Evolutionary conservation across 75 land plant genomes (phyloP).

Genomic region (Isoetes taiwanensis): DNA sequence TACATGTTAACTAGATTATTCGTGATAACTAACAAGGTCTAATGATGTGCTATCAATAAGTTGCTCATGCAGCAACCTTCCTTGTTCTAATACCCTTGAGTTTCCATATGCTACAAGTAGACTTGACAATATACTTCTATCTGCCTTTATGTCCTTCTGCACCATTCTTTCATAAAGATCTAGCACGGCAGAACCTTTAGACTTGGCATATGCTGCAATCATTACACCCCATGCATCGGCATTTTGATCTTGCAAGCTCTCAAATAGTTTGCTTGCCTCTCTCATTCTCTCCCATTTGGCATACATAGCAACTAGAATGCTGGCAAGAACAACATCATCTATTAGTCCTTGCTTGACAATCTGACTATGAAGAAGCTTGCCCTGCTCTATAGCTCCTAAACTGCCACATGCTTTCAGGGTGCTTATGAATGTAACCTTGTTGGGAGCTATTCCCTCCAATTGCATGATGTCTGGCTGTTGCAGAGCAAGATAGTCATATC

Average conservation of each 20-base stretch:
- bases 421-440: slow-evolving; percentile 27
- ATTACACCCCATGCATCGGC: slow-evolving; percentile 41
- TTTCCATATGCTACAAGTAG: slow-evolving; percentile 38
- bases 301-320: slow-evolving; percentile 46
- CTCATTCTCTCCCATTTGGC: slow-evolving; percentile 43
- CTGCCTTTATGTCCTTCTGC: slow-evolving; percentile 19
- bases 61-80: not conserved
- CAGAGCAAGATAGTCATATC: slow-evolving; percentile 19
- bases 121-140: slow-evolving; percentile 25
- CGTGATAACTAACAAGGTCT: too few relatives aligned
- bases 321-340: slow-evolving; percentile 15
- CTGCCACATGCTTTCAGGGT: slow-evolving; percentile 33
- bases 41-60: too few relatives aligned
- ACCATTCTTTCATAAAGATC: slow-evolving; percentile 26
- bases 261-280: slow-evolving; percentile 33
- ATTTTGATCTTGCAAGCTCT: slow-evolving; percentile 22
- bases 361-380: slow-evolving; percentile 17
- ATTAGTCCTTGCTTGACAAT: slow-evolving; percentile 16
- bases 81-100: slow-evolving; percentile 30
- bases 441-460: slow-evolving; percentile 12
- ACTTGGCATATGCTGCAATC: slow-evolving; percentile 34
- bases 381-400: slow-evolving; percentile 11
- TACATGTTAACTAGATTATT: too few relatives aligned
- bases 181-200: slow-evolving; percentile 23
- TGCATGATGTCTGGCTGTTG: slow-evolving; percentile 35